These are phyloP conservation scores for Cercospora sesami DNA, from an alignment of 2,329 filamentous ascomycete species.

Conservation along the genomic window DNA sequence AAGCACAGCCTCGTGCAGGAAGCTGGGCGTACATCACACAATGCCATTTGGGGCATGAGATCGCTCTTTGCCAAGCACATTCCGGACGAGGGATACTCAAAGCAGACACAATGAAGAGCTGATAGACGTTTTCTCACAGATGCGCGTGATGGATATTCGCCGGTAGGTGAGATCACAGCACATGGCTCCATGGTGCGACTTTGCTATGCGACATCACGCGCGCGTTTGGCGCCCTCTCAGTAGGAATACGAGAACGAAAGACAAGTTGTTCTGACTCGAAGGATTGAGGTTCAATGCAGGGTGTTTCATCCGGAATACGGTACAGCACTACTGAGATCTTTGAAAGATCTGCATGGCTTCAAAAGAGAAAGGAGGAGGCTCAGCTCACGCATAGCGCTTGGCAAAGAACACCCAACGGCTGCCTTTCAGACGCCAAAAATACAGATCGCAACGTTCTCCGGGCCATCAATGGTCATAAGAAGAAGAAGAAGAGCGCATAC, in stretches of 20 bases:
- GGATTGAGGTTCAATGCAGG: neutral
- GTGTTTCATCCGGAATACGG: neutral
- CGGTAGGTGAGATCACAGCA: neutral
- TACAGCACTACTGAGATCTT: neutral
- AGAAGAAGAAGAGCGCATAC: no score
- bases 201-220: neutral
- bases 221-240: neutral
- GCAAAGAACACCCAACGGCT: neutral
- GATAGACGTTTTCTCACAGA: neutral
- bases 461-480: no score
- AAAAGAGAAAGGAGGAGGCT: neutral
- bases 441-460: no score
- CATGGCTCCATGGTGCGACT: neutral
- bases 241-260: neutral
- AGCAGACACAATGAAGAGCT: neutral
- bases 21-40: slow-evolving; percentile 7
- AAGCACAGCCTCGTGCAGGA: neutral
- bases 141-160: neutral
- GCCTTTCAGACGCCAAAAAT: no score
- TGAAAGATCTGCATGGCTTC: neutral
- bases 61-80: slow-evolving; percentile 2
- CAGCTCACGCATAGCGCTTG: neutral
- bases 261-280: neutral
- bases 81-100: neutral
- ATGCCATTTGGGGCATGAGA: neutral